Percentiles rank a stretch among this genome's conserved stretches.
phyloP scores from a whole-genome alignment of 192 early-diverging fungal genomes.

The Radiomyces spectabilis region DNA sequence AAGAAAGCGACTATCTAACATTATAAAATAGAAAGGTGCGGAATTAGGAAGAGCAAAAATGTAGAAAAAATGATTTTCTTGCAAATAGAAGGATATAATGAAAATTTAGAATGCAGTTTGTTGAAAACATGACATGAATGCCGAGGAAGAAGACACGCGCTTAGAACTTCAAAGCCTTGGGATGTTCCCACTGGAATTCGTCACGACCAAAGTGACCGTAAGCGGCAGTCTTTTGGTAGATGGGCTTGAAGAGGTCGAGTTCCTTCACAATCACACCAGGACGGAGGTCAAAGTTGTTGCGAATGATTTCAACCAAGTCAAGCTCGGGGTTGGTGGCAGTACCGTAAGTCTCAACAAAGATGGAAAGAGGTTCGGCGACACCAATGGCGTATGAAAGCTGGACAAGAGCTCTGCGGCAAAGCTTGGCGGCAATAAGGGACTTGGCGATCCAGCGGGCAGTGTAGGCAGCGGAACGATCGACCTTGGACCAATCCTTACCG shows the following conservation, averaged over 20 bases:
- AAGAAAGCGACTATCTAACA: conserved; percentile 10
- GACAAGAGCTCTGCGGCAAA: conserved; percentile 88
- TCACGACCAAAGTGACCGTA: conserved; percentile 93
- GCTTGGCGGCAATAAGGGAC: conserved; percentile 88
- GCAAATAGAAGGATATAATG: too few relatives aligned
- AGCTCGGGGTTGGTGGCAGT: conserved; percentile 84
- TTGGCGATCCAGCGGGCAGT: conserved; percentile 98
- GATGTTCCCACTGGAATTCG: conserved; percentile 93
- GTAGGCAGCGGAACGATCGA: conserved; percentile 96
- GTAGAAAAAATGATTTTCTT: too few relatives aligned
- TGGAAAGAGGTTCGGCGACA: conserved; percentile 93
- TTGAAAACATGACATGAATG: too few relatives aligned
- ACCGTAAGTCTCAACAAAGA: conserved; percentile 96
- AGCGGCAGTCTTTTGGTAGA: conserved; percentile 93
- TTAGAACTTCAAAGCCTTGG: conserved; percentile 71
- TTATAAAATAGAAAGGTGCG: too few relatives aligned
- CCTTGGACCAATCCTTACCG: conserved; percentile 99
- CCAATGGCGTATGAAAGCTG: conserved; percentile 98
- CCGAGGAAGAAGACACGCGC: not conserved
- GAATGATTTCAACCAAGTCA: conserved; percentile 90
- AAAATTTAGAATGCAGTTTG: conserved; percentile 14
- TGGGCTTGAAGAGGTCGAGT: conserved; percentile 96
- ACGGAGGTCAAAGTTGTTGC: conserved; percentile 98
- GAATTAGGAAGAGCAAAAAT: too few relatives aligned
- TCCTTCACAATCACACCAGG: conserved; percentile 98